Base-by-base conservation (phyloP, 176 grass and related monocot species). In the Eremochloa ophiuroides region DNA sequence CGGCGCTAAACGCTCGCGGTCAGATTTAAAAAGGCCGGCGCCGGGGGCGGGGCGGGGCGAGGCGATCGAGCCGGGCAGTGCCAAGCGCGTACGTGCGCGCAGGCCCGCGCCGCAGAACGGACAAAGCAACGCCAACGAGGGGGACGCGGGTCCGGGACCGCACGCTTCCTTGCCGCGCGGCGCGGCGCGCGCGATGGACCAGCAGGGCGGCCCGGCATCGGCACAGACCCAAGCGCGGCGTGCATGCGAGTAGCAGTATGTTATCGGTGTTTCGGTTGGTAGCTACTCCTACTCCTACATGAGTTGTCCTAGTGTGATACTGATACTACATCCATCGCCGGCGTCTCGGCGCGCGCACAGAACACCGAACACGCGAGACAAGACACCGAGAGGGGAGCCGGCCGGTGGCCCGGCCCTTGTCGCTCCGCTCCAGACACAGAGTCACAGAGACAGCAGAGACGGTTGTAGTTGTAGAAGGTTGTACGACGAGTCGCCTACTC, bases 31-130 rank as follows among this genome's bases (percentile, higher is more conserved):
- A 72, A 26, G 34, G 34, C 34, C n/a, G n/a, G n/a, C n/a, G n/a
- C n/a, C n/a, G n/a, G n/a, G n/a, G 34, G 4, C 34, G 34, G 34
- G 34, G 4, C 47, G 17, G 2, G 30, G 8, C 81, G 30, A 39
- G 59, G 25, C 27, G 40, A 26, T 35, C 34, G 34, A 35, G 34
- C 34, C 34, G 51, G 34, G 10, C 3, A 33, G 16, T 56, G 82
- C 62, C 74, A 85, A 71, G 51, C 22, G 74, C 74, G 82, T 84
- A 61, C 82, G 73, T 47, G 64, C 74, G 74, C 65, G 83, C 83
- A 77, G 38, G 74, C 64, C 74, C 39, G 51, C 15, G 74, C 64
- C 8, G 50, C 22, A 20, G 30, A 48, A 7, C 51, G 38, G 83
- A 50, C 46, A 68, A 14, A 34, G 7, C 71, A 56, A 42, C 50